These are phyloP conservation scores for Elasticomyces elasticus DNA, from an alignment of 495 filamentous ascomycete species.

Conservation along the genomic window DNA sequence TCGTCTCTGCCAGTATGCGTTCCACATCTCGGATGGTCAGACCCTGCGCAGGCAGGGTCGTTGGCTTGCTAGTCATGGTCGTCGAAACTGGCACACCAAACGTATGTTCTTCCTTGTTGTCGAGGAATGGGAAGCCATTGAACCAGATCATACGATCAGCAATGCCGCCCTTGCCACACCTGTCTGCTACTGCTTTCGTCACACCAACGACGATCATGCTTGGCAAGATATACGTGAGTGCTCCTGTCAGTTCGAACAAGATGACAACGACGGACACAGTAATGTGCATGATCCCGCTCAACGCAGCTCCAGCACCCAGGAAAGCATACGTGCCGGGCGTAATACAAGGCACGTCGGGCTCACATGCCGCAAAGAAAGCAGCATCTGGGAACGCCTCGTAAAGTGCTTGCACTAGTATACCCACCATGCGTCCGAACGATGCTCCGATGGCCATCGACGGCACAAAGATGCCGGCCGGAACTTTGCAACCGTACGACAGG, in stretches of 20 bases:
- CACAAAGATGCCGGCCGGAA: conserved; percentile 93
- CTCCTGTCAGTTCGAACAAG: conserved; percentile 95
- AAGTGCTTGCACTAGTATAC: conserved; percentile 83
- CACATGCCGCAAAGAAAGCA: conserved; percentile 74
- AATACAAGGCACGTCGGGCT: conserved; percentile 90
- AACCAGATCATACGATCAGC: conserved; percentile 99
- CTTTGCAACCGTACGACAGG: conserved; percentile 96
- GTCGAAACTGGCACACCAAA: conserved; percentile 92
- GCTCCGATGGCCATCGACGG: conserved; percentile 97
- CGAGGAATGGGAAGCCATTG: conserved; percentile 93
- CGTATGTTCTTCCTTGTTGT: conserved; percentile 96
- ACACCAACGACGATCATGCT: conserved; percentile 99
- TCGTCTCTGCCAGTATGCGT: conserved; percentile 63
- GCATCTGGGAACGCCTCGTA: conserved; percentile 74
- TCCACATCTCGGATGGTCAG: conserved; percentile 67
- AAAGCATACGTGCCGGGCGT: conserved; percentile 96
- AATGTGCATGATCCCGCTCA: conserved; percentile 98
- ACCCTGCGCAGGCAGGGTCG: conserved; percentile 62
- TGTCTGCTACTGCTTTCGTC: conserved; percentile 85
- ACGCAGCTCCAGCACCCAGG: conserved; percentile 80
- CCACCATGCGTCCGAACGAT: conserved; percentile 86
- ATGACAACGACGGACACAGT: conserved; percentile 95
- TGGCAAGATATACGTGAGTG: conserved; percentile 88
- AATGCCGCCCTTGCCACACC: conserved; percentile 91
- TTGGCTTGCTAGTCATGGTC: conserved; percentile 76